Base-by-base conservation (phyloP, 2,329 filamentous ascomycete species). In the Aspergillus phoenicis region DNA sequence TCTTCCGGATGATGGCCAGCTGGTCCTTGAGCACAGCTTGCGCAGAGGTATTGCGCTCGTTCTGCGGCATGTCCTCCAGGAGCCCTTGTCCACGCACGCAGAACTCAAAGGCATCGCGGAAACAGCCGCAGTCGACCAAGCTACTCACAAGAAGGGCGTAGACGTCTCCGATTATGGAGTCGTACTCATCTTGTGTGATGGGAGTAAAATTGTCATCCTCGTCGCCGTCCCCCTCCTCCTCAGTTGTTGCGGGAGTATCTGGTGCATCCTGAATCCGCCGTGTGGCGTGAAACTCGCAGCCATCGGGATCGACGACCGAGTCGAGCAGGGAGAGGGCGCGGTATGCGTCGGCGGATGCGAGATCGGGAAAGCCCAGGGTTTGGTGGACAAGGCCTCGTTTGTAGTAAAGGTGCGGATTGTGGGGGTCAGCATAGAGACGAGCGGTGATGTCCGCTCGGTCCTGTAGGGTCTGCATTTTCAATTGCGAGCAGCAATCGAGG, bases 291-390 rank as follows among this genome's bases (percentile, higher is more conserved):
- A 93, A 96, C 75, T 97, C 92, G 67, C 91, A 93, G 41, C 86
- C 85, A 63, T 94, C 90, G 59, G 76, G 76, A 58, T 95, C 89
- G 64, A 83, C 77, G 38, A 92, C 84, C 66, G 95, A 91, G 71
- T 98, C 94, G 15, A 90, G 85, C 51, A 99, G 81, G 4, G 97
- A 85, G n/a, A 98, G 83, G 1, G 93, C 93, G 58, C 90, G 89
- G 74, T 98, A 98, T 5, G 92, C 91, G 80, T 97, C 93, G 36
- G 92, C 91, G 10, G 89, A 89, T 5, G 93, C 93, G 41, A 99
- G 85, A 75, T 99, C 95, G 0, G 92, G 91, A 75, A 97, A 98
- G 39, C 87, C 91, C 51, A 97, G 83, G 49, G 87, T 81, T 15
- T 87, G 84, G 75, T 97, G 87, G 45, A 90, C 81, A 36, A 85